Percentiles rank a stretch among this genome's conserved stretches.
Conservation (phyloP, 75 land plant genomes). For the Pseudotsuga menziesii region DNA sequence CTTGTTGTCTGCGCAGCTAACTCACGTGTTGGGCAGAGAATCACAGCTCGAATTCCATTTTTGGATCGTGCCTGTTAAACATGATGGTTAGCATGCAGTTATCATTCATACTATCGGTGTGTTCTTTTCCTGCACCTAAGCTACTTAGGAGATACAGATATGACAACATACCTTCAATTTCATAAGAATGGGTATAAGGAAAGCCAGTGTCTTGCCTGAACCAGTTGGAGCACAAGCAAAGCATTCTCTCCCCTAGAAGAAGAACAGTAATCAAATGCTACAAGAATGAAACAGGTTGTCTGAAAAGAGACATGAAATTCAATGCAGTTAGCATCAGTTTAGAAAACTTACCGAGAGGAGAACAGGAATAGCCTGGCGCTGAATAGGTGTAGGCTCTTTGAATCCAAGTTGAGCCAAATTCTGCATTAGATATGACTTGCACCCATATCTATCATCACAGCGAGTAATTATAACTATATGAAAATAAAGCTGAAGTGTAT, state of each 20-base stretch:
- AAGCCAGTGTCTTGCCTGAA: slow-evolving; percentile 95
- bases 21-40: slow-evolving; percentile 88
- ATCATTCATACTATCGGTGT: too few species aligned
- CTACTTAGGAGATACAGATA: too few species aligned
- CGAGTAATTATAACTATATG: too few species aligned
- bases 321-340: too few species aligned
- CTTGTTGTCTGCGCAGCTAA: slow-evolving; percentile 85
- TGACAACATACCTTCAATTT: slow-evolving; percentile 83
- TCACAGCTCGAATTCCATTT: slow-evolving; percentile 75
- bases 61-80: too few species aligned
- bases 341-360: slow-evolving; percentile 76
- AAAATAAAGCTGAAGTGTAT: too few species aligned
- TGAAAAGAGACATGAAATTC: too few species aligned
- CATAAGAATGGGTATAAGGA: slow-evolving; percentile 85
- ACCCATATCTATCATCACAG: slow-evolving; percentile 75
- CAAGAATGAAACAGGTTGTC: too few species aligned
- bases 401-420: slow-evolving; percentile 69
- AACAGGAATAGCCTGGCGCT: slow-evolving; percentile 91
- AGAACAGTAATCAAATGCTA: too few species aligned
- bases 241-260: slow-evolving; percentile 78
- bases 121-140: too few species aligned
- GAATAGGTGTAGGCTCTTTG: slow-evolving; percentile 93
- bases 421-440: slow-evolving; percentile 55
- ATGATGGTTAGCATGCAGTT: too few species aligned
- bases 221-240: slow-evolving; percentile 99